These are phyloP conservation scores for Discostella pseudostelligera DNA, from an alignment of 108 stramenopile species.

Conservation along the genomic window DNA sequence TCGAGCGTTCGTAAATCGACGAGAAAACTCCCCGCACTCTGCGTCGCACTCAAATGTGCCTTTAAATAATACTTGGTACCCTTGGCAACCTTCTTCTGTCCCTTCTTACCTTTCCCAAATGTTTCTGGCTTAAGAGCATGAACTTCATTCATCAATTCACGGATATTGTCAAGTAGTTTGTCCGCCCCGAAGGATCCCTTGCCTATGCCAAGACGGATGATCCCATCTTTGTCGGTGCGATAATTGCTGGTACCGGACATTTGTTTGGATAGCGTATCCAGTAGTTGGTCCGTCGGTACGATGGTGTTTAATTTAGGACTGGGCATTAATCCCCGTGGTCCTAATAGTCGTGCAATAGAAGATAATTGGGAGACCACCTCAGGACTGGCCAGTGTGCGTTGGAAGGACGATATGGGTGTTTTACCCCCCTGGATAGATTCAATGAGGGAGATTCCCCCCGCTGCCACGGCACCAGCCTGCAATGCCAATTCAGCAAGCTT, in stretches of 20 bases:
- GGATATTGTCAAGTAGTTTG: constrained; percentile 69
- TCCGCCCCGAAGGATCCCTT: constrained; percentile 73
- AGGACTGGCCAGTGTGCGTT: constrained; percentile 85
- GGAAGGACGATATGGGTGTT: constrained; percentile 55
- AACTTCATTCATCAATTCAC: constrained; percentile 65
- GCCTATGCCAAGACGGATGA: constrained; percentile 88
- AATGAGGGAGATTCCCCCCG: constrained; percentile 85
- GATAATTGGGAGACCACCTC: constrained; percentile 81
- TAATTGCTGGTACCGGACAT: constrained; percentile 78
- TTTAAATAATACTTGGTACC: constrained; percentile 75
- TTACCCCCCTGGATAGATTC: constrained; percentile 73
- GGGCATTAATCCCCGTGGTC: constrained; percentile 96
- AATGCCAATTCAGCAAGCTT: constrained; percentile 62
- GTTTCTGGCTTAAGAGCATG: constrained; percentile 72
- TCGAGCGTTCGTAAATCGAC: constrained; percentile 82
- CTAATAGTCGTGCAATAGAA: constrained; percentile 83
- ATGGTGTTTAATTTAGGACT: constrained; percentile 94
- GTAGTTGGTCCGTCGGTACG: constrained; percentile 44
- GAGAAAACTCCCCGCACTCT: constrained; percentile 60
- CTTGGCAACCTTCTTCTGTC: constrained; percentile 43
- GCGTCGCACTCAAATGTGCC: constrained; percentile 66
- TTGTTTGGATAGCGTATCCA: constrained; percentile 60
- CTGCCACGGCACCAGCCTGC: constrained; percentile 73
- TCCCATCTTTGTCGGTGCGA: constrained; percentile 86
- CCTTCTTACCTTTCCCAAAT: constrained; percentile 76